These are phyloP conservation scores for Kwoniella botswanensis DNA, from an alignment of 768 basidiomycete species.

Conservation along the genomic window DNA sequence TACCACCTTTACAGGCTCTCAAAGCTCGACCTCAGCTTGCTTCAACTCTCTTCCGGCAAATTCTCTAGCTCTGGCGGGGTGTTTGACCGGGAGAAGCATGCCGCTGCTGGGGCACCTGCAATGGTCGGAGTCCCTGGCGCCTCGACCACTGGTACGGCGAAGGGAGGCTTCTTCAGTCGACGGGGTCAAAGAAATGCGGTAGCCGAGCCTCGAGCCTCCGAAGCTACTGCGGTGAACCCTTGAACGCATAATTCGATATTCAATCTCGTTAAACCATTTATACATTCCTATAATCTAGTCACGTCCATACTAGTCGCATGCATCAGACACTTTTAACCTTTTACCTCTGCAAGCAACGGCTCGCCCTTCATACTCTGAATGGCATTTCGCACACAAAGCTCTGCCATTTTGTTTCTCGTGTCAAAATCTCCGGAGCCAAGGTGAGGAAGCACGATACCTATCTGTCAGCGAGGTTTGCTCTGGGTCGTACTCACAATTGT, in stretches of 20 bases:
- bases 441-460: constrained; percentile 85
- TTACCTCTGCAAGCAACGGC: constrained; percentile 40
- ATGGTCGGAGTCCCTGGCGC: constrained; percentile 13
- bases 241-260: neutral
- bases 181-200: constrained; percentile 35
- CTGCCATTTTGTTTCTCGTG: constrained; percentile 81
- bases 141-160: constrained; percentile 9
- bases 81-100: constrained; percentile 44
- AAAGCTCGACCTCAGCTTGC: constrained; percentile 54
- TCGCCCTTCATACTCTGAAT: constrained; percentile 42
- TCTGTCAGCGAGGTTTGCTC: neutral
- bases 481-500: constrained; percentile 63
- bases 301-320: neutral
- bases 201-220: constrained; percentile 16
- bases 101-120: constrained; percentile 24
- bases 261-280: neutral
- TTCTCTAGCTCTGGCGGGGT: constrained; percentile 44
- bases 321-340: constrained; percentile 16
- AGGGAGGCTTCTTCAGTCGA: constrained; percentile 38
- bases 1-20: constrained; percentile 54
- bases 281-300: constrained; percentile 10
- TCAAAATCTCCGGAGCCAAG: constrained; percentile 88
- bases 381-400: constrained; percentile 60
- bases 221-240: constrained; percentile 19
- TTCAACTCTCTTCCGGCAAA: constrained; percentile 57